Percentiles rank a stretch among this genome's conserved stretches.
Evolutionary conservation across 176 grass and related monocot genomes (phyloP).

Genomic region (Lolium rigidum): DNA sequence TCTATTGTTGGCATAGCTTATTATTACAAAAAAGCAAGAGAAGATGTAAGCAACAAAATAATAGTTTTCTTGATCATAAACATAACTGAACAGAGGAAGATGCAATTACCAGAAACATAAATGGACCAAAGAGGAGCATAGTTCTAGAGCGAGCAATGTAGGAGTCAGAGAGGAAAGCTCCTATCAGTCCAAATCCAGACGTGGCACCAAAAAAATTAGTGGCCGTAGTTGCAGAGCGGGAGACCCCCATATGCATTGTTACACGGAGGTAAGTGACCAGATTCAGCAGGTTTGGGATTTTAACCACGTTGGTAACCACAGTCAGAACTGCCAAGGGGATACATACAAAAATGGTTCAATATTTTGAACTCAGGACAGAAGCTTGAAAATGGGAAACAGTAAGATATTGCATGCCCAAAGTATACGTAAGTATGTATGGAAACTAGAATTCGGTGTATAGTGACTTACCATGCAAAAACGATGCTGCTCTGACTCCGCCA

Average conservation of each 20-base stretch:
- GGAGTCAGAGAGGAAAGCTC: slow-evolving; percentile 71
- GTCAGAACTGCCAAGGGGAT: slow-evolving; percentile 46
- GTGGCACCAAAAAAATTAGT: slow-evolving; percentile 59
- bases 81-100: slow-evolving; percentile 4
- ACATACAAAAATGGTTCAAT: background rate
- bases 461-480: slow-evolving; percentile 55
- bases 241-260: slow-evolving; percentile 67
- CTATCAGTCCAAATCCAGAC: slow-evolving; percentile 56
- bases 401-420: background rate
- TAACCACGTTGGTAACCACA: slow-evolving; percentile 35
- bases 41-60: background rate
- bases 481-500: slow-evolving; percentile 61
- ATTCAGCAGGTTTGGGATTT: slow-evolving; percentile 54
- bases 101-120: slow-evolving; percentile 66
- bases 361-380: background rate
- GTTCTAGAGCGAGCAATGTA: slow-evolving; percentile 63
- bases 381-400: slow-evolving; percentile 9
- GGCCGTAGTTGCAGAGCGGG: slow-evolving; percentile 53
- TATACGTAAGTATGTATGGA: background rate
- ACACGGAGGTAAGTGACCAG: slow-evolving; percentile 59
- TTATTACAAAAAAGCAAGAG: background rate
- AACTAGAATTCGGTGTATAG: background rate
- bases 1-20: background rate
- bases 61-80: background rate
- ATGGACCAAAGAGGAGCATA: slow-evolving; percentile 64